phyloP scores from a whole-genome alignment of 495 filamentous ascomycete species.

The Pyronema omphalodes region DNA sequence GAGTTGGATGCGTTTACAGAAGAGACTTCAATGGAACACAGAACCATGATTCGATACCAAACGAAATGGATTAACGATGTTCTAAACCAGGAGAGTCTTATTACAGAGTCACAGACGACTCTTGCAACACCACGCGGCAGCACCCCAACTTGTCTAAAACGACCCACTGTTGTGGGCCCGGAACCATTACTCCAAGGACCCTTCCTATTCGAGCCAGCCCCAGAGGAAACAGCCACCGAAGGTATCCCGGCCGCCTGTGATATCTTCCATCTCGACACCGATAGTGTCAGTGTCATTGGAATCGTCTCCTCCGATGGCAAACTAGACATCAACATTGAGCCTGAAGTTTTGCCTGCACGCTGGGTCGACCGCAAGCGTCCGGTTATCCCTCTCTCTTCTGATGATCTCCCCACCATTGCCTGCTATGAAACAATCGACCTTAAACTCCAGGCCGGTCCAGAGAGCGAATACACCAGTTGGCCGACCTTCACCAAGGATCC shows the following conservation, averaged over 20 bases:
- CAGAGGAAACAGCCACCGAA: conserved; percentile 13
- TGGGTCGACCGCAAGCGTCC: conserved; percentile 18
- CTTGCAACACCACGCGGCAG: conserved; percentile 11
- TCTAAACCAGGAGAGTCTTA: conserved; percentile 14
- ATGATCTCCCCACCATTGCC: conserved; percentile 16
- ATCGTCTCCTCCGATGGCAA: conserved; percentile 21
- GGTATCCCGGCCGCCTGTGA: conserved; percentile 17
- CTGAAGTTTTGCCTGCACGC: conserved; percentile 14
- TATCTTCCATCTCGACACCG: conserved; percentile 21
- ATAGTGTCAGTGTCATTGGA: conserved; percentile 15
- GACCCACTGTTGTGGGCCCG: conserved; percentile 11
- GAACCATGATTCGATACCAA: conserved; percentile 15
- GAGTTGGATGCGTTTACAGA: conserved; percentile 16
- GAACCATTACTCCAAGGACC: conserved; percentile 19
- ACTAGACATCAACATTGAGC: conserved; percentile 20
- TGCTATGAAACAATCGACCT: conserved; percentile 20
- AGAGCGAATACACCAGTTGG: conserved; percentile 12
- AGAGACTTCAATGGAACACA: conserved; percentile 9
- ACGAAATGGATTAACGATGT: conserved; percentile 24
- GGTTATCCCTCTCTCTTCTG: background rate
- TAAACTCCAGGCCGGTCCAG: background rate
- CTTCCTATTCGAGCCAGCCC: conserved; percentile 22
- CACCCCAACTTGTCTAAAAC: conserved; percentile 10
- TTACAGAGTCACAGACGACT: background rate
- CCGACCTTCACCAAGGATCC: conserved; percentile 18